Base-by-base conservation (phyloP, 108 stramenopile genomes). In the Conticribra guillardii region DNA sequence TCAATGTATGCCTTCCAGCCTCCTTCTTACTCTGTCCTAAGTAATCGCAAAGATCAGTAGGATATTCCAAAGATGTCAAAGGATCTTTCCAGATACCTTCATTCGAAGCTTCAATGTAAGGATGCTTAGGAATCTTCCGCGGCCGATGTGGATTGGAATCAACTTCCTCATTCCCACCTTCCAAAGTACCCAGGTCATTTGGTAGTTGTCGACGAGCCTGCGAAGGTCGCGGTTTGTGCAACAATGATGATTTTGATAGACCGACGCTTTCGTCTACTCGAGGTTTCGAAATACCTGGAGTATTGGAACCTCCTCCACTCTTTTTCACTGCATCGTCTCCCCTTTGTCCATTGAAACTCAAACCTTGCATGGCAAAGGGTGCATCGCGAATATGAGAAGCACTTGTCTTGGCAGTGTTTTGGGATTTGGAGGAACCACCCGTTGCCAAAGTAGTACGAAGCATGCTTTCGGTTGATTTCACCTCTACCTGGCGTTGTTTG, bases 1-100 rank as follows among this genome's bases (percentile, higher is more conserved):
- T 88, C 18, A 95, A 64, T 4, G 87, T 92, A 67, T 95, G 90
- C 16, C 89, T 83, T 14, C 92, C 92, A 18, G 71, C 71, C 60
- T 87, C 85, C 71, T 86, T 86, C 27, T 87, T 75, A 60, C 86
- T 85, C 23, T 89, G 80, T 21, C 89, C 89, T 45, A 93, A 63
- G 60, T 94, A 91, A 27, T 54, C 45, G 32, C 84, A 80, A 3
- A 94, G 60, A 84, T 94, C 93, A 1, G 90, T 91, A 1, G 71
- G 77, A 75, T 81, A 94, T 19, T 84, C 78, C 45, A 94, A 69
- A 7, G 85, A 89, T 16, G 89, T 94, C 37, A 77, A 54, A 26
- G 86, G 86, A 64, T 94, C 93, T 9, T 71, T 75, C 88, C 88
- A 94, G 3, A 85, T 70, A 64, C 87, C 85, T 58, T 93, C 70